A percentile compares a stretch with the other conserved stretches of the same genome.
Evolutionary conservation across 345 rosid genomes (phyloP).

Genomic region (Camelina sativa): DNA sequence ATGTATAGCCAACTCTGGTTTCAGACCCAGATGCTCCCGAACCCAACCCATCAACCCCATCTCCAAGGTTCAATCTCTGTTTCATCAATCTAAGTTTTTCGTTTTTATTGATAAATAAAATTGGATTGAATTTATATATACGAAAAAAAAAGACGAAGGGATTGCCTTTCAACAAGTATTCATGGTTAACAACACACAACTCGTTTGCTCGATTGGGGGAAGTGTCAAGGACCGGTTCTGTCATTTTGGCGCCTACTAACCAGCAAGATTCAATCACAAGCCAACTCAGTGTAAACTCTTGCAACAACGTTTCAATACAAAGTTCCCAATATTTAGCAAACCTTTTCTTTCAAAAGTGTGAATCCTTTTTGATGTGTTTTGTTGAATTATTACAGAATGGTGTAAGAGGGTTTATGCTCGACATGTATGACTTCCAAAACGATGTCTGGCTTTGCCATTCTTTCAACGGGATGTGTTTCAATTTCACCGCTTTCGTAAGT

Average conservation of each 20-base stretch:
- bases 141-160: slow-evolving; percentile 49
- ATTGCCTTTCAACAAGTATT: slow-evolving; percentile 77
- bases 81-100: too few species aligned
- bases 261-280: slow-evolving; percentile 82
- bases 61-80: slow-evolving; percentile 51
- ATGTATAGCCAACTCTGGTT: slow-evolving; percentile 65
- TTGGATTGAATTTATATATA: too few species aligned
- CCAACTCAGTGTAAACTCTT: slow-evolving; percentile 65
- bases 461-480: slow-evolving; percentile 63
- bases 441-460: slow-evolving; percentile 96
- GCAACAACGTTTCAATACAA: neutral
- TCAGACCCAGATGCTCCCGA: slow-evolving; percentile 78
- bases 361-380: neutral
- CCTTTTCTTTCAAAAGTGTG: neutral
- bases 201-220: slow-evolving; percentile 62
- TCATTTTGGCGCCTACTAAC: slow-evolving; percentile 62
- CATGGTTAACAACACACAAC: slow-evolving; percentile 97
- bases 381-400: slow-evolving; percentile 70
- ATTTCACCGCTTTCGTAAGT: slow-evolving; percentile 89
- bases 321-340: slow-evolving; percentile 18
- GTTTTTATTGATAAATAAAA: too few species aligned
- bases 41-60: slow-evolving; percentile 65
- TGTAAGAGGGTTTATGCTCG: slow-evolving; percentile 91
- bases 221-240: slow-evolving; percentile 63
- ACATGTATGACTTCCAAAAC: slow-evolving; percentile 81